Base-by-base conservation (phyloP, 2,329 filamentous ascomycete species). In the Didymella glomerata region DNA sequence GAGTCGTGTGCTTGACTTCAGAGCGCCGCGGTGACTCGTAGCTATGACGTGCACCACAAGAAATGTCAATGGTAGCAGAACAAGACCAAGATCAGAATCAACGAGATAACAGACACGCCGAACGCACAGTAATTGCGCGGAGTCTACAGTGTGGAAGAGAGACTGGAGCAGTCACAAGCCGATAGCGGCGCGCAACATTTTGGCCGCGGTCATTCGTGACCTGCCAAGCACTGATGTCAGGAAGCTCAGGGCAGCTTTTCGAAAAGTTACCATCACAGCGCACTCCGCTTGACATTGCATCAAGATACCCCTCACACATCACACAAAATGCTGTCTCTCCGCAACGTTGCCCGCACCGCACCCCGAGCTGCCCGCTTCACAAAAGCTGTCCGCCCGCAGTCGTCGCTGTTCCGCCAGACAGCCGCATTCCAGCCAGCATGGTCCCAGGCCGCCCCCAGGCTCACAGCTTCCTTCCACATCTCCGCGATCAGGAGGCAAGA, bases 361-460 rank as follows among this genome's bases (percentile, higher is more conserved):
- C 80, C 82, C 41, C 78, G 81, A 54, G 67, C 76, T 49, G 72
- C 77, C 54, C 80, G 79, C 57, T 64, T 81, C 60, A 76, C 77
- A 52, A 72, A 74, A 65, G 68, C 74, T 62, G 62, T 72, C 58
- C 76, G 76, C 63, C 72, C 75, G 46, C 73, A 77, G 53, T 59
- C 73, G 24, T 73, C 73, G 46, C 61, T 71, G 14, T 61, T 77
- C 65, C 70, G 76, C 60, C 76, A 75, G 49, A 64, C 69, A 38
- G 64, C 70, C 41, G 68, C 69, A 46, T 73, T 71, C 60, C 71
- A 74, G 60, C 71, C 76, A 58, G 65, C 72, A 70, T 76, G 70
- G 71, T 56, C 70, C 34, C 63, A 67, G 25, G 55, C 72, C 20
- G 66, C 64, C 16, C 73, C 76, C 34, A 70, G 70, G 51, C 69